Percentiles rank a stretch among this genome's conserved stretches.
Evolutionary conservation across 495 filamentous ascomycete species (phyloP).

Genomic region (Apodospora peruviana): DNA sequence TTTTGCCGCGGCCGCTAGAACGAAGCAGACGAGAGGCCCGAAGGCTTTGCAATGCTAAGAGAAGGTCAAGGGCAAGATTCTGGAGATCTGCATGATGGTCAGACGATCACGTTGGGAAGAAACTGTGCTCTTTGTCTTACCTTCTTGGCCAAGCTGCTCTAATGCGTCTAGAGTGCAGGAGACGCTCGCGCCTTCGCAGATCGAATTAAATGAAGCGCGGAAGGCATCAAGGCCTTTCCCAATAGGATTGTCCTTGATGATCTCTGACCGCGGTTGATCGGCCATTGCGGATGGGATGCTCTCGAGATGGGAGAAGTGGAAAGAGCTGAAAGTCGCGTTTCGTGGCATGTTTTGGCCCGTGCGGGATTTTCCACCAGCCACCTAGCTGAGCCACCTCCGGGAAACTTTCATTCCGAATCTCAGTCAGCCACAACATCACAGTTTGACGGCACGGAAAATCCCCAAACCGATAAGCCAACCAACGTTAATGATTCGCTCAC

Average conservation of each 20-base stretch:
- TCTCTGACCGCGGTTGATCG: constrained; percentile 15
- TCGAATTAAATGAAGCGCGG: constrained; percentile 23
- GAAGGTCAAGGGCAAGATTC: constrained; percentile 11
- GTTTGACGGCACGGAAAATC: constrained; percentile 1
- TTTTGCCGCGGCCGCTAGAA: constrained; percentile 4
- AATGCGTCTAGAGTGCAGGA: constrained; percentile 20
- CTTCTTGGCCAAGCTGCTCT: constrained; percentile 24
- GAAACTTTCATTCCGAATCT: constrained; percentile 1
- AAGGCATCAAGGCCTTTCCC: constrained; percentile 29
- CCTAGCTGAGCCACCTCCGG: constrained; percentile 1
- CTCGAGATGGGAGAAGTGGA: constrained; percentile 1
- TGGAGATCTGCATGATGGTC: constrained; percentile 17
- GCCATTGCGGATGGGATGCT: constrained; percentile 14
- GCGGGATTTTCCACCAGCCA: background rate
- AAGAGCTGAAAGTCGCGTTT: constrained; percentile 21
- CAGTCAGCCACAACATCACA: background rate
- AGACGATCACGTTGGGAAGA: constrained; percentile 10
- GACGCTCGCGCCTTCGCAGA: constrained; percentile 17
- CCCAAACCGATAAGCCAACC: constrained; percentile 1
- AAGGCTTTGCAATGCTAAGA: constrained; percentile 20
- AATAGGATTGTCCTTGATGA: constrained; percentile 31
- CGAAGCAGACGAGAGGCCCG: constrained; percentile 20
- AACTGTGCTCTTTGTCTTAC: constrained; percentile 15
- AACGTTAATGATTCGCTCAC: constrained; percentile 1
- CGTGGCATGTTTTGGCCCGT: constrained; percentile 1